Evolutionary conservation across 129 eudicot species (phyloP).

Genomic region (Escallonia herrerae): DNA sequence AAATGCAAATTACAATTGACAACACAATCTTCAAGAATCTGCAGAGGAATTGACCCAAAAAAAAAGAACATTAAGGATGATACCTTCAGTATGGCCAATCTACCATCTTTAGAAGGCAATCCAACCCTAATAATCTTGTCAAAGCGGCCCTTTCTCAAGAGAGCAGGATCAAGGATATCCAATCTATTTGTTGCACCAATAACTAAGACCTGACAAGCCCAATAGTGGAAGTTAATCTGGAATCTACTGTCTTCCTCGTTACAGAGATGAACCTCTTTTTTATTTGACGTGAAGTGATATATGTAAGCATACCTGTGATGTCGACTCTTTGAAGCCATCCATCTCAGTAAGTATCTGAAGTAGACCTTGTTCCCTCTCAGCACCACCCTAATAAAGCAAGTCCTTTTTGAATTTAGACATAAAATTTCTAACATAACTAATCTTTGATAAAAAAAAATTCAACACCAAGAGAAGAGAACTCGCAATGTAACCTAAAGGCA

Average conservation of each 20-base stretch:
- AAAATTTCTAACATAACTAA: neutral
- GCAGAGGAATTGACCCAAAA: neutral
- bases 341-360: constrained; percentile 93
- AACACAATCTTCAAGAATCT: constrained; percentile 6
- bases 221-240: neutral
- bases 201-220: constrained; percentile 54
- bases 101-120: constrained; percentile 86
- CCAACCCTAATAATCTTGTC: constrained; percentile 95
- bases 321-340: constrained; percentile 91
- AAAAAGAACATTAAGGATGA: neutral
- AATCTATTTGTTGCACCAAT: constrained; percentile 95
- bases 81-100: constrained; percentile 88
- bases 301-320: constrained; percentile 53
- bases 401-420: neutral
- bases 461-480: neutral
- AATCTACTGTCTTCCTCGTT: neutral
- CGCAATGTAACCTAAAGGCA: neutral
- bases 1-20: constrained; percentile 6
- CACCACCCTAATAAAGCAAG: constrained; percentile 67
- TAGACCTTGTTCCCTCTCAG: constrained; percentile 97
- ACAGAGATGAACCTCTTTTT: neutral
- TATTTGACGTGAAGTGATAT: neutral
- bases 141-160: constrained; percentile 88
- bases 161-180: constrained; percentile 98
- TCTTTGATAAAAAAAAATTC: neutral